A percentile compares a stretch with the other conserved stretches of the same genome.
phyloP scores from a whole-genome alignment of 2,329 filamentous ascomycete species.

The Cytospora chrysosperma region DNA sequence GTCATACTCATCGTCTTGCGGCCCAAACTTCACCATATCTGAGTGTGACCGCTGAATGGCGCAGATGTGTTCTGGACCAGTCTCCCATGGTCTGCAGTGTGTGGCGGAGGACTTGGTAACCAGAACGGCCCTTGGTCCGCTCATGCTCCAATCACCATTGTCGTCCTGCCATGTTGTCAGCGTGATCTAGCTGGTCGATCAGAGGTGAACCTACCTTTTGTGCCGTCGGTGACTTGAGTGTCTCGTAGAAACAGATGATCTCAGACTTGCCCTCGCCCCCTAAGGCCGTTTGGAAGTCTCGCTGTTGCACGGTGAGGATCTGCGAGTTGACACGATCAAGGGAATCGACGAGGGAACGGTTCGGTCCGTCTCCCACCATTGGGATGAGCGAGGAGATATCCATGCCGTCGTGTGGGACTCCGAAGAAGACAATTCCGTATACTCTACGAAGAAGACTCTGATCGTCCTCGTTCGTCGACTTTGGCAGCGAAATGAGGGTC shows the following conservation, averaged over 20 bases:
- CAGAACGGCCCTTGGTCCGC: constrained; percentile 26
- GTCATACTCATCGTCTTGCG: constrained; percentile 26
- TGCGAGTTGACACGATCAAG: too few relatives aligned
- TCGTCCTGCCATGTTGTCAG: background rate
- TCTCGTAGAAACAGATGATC: too few relatives aligned
- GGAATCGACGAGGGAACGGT: background rate
- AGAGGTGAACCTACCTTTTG: too few relatives aligned
- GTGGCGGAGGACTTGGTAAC: constrained; percentile 30
- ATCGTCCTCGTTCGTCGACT: constrained; percentile 13
- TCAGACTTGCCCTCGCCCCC: too few relatives aligned
- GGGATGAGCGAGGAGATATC: constrained; percentile 26
- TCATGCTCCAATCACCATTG: constrained; percentile 27
- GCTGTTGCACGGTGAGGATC: too few relatives aligned
- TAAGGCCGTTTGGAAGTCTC: too few relatives aligned
- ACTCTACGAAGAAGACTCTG: constrained; percentile 17
- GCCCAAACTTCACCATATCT: constrained; percentile 31
- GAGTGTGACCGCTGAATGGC: constrained; percentile 25
- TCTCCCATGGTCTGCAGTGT: constrained; percentile 28
- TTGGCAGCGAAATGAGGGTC: background rate
- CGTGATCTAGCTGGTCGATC: background rate
- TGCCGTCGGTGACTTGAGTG: too few relatives aligned
- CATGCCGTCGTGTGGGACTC: constrained; percentile 27
- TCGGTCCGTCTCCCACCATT: constrained; percentile 24
- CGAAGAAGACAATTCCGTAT: constrained; percentile 27
- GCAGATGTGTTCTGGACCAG: constrained; percentile 27